Percentiles rank a stretch among this genome's conserved stretches.
These are phyloP conservation scores for Bisporella sp. DNA, from an alignment of 2,329 filamentous ascomycete species.

Conservation along the genomic window DNA sequence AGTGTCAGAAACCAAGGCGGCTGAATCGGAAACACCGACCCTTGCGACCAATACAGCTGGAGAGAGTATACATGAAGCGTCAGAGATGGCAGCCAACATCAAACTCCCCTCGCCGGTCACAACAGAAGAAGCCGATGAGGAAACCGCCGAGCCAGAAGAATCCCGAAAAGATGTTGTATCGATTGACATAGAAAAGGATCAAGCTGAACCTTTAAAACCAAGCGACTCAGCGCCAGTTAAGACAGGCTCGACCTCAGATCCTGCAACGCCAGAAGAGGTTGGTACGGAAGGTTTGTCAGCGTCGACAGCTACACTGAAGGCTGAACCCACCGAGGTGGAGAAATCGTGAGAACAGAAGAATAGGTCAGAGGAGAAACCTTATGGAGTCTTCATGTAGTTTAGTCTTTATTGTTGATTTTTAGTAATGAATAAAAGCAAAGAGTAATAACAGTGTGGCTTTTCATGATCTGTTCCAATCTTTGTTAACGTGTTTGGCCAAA, in stretches of 20 bases:
- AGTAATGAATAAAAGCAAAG: too few relatives aligned
- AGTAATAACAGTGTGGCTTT: too few relatives aligned
- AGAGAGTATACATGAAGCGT: constrained; percentile 14
- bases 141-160: constrained; percentile 12
- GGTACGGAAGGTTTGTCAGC: constrained; percentile 13
- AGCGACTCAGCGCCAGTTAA: constrained; percentile 12
- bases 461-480: too few relatives aligned
- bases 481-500: too few relatives aligned
- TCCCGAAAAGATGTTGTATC: constrained; percentile 7
- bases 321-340: too few relatives aligned
- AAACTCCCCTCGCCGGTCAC: constrained; percentile 6
- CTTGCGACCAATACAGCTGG: constrained; percentile 21
- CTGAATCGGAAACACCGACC: constrained; percentile 14
- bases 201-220: constrained; percentile 9
- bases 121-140: constrained; percentile 10
- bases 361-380: too few relatives aligned
- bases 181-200: constrained; percentile 3
- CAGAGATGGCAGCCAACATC: constrained; percentile 11
- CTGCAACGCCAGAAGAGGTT: neutral
- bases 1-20: constrained; percentile 10
- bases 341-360: too few relatives aligned
- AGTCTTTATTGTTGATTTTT: too few relatives aligned
- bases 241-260: constrained; percentile 6
- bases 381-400: too few relatives aligned
- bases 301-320: constrained; percentile 19